A percentile compares a stretch with the other conserved stretches of the same genome.
Evolutionary conservation across 2,329 filamentous ascomycete genomes (phyloP).

Genomic region (Talaromyces sp.): DNA sequence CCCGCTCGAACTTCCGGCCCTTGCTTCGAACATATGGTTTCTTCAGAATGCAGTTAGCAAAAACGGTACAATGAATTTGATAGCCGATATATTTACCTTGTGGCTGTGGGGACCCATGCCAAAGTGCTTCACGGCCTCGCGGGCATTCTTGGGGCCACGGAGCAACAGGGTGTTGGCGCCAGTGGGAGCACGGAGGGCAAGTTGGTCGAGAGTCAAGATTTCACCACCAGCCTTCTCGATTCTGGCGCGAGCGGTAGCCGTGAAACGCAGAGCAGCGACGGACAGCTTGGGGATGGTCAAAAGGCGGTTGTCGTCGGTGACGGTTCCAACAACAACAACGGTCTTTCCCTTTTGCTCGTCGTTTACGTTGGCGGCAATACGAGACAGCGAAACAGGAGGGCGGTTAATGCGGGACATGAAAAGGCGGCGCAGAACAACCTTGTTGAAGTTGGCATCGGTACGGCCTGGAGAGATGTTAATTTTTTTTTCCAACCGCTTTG

Average conservation of each 20-base stretch:
- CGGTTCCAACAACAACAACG: conserved; percentile 86
- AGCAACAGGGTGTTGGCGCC: conserved; percentile 96
- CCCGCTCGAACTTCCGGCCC: conserved; percentile 99
- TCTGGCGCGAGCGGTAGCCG: conserved; percentile 87
- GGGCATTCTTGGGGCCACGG: conserved; percentile 95
- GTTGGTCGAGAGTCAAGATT: conserved; percentile 92
- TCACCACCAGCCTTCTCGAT: conserved; percentile 92
- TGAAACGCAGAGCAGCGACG: conserved; percentile 93
- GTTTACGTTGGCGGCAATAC: conserved; percentile 65
- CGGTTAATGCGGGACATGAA: conserved; percentile 99
- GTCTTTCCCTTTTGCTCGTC: conserved; percentile 64
- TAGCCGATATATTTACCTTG: conserved; percentile 62
- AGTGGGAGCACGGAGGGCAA: conserved; percentile 89
- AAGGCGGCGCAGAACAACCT: conserved; percentile 92
- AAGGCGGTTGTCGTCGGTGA: conserved; percentile 97
- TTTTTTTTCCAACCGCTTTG: background rate
- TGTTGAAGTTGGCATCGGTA: conserved; percentile 98
- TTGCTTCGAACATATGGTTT: conserved; percentile 97
- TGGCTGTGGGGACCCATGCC: conserved; percentile 95
- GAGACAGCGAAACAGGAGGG: conserved; percentile 87
- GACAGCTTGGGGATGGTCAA: conserved; percentile 86
- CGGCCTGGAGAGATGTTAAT: conserved; percentile 56
- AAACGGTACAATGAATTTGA: background rate
- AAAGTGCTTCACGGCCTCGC: conserved; percentile 99
- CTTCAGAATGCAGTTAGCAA: conserved; percentile 41